These are phyloP conservation scores for Priceomyces fermenticarens DNA, from an alignment of 805 yeast genomes.

Conservation along the genomic window DNA sequence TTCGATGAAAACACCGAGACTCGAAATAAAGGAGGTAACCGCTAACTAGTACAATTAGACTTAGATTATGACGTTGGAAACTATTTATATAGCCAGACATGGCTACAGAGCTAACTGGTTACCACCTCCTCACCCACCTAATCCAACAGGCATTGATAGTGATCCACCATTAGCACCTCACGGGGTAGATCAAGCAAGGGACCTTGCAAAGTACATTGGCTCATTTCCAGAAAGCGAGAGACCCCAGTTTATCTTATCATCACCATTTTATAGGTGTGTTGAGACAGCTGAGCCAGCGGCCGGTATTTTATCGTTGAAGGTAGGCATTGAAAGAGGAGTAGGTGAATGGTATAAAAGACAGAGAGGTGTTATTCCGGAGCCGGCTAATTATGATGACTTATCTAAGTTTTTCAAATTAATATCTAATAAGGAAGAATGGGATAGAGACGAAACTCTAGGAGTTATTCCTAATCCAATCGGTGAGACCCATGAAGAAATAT, in stretches of 20 bases:
- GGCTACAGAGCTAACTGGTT: slow-evolving; percentile 90
- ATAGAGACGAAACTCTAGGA: slow-evolving; percentile 51
- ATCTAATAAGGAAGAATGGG: slow-evolving; percentile 31
- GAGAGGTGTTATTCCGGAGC: slow-evolving; percentile 65
- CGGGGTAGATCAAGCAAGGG: slow-evolving; percentile 84
- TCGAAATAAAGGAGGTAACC: too few relatives aligned
- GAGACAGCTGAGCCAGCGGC: slow-evolving; percentile 78
- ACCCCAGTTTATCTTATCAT: slow-evolving; percentile 69
- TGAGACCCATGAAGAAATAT: slow-evolving; percentile 72
- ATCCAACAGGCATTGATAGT: slow-evolving; percentile 86
- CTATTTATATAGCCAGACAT: slow-evolving; percentile 75
- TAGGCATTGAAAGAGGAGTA: slow-evolving; percentile 74
- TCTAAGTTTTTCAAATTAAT: slow-evolving; percentile 51
- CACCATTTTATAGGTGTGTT: slow-evolving; percentile 89
- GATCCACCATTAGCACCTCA: slow-evolving; percentile 88
- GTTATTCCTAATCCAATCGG: slow-evolving; percentile 64
- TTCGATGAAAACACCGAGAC: too few relatives aligned
- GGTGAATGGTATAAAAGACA: slow-evolving; percentile 90
- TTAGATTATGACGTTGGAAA: slow-evolving; percentile 39
- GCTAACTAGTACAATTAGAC: background rate
- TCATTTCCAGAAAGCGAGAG: slow-evolving; percentile 44
- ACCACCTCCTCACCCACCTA: slow-evolving; percentile 67
- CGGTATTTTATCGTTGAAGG: slow-evolving; percentile 50
- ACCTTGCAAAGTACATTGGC: slow-evolving; percentile 59
- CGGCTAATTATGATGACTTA: slow-evolving; percentile 54